phyloP scores from a whole-genome alignment of 257 asterid species.

The Capsicum rhomboideum region DNA sequence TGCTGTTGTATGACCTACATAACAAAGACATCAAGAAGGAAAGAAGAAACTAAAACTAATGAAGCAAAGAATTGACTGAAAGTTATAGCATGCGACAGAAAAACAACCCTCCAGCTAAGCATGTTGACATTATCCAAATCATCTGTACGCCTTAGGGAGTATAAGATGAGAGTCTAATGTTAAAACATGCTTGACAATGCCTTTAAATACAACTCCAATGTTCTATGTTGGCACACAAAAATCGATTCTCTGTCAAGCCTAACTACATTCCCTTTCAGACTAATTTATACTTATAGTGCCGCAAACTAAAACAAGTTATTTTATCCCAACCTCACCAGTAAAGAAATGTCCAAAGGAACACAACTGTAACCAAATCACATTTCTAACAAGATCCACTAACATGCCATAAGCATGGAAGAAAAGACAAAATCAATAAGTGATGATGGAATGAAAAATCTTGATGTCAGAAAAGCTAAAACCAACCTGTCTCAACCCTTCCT shows the following conservation, averaged over 20 bases:
- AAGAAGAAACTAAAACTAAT: neutral
- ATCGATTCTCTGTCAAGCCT: neutral
- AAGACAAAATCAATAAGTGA: neutral
- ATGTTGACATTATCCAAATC: neutral
- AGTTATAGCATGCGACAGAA: neutral
- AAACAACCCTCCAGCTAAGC: neutral
- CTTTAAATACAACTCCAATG: neutral
- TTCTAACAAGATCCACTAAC: neutral
- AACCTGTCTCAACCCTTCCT: conserved; percentile 99
- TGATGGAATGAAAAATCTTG: neutral
- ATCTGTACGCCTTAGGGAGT: neutral
- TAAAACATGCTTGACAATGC: neutral
- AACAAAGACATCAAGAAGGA: neutral
- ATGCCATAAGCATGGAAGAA: neutral
- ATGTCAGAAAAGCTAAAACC: conserved; percentile 6
- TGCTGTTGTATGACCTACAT: conserved; percentile 90
- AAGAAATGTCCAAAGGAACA: neutral
- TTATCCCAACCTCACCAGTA: neutral
- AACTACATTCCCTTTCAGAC: neutral
- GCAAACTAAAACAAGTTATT: neutral
- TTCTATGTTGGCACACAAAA: neutral
- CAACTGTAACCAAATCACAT: neutral
- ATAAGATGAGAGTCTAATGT: neutral
- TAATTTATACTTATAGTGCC: neutral
- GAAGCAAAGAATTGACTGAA: neutral